phyloP scores from a whole-genome alignment of 192 early-diverging fungal genomes.

The Backusella mclennaniae region DNA sequence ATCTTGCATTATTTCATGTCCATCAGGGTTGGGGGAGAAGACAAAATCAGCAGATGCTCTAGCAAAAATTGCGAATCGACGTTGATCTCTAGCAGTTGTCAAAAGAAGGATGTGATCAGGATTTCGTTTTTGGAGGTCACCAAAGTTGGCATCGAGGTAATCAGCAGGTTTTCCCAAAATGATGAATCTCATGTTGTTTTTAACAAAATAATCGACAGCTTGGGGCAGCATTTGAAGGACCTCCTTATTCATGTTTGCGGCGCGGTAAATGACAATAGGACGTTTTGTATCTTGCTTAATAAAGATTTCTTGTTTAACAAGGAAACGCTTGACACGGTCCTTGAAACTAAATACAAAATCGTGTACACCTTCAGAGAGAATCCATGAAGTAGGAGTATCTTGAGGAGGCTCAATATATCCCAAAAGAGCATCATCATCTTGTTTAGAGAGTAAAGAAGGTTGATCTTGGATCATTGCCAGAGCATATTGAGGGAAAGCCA shows the following conservation, averaged over 20 bases:
- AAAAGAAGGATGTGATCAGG: conserved; percentile 30
- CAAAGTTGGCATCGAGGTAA: not conserved
- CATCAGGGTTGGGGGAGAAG: conserved; percentile 40
- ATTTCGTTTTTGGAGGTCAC: conserved; percentile 11
- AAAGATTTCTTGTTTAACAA: conserved; percentile 41
- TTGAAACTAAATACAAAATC: conserved; percentile 40
- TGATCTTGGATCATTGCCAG: conserved; percentile 12
- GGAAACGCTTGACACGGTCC: conserved; percentile 43
- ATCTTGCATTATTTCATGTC: conserved; percentile 42
- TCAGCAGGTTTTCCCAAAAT: conserved; percentile 9
- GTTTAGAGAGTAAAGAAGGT: not conserved
- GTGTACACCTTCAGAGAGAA: not conserved
- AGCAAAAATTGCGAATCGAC: conserved; percentile 45
- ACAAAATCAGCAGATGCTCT: conserved; percentile 53
- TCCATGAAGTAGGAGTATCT: conserved; percentile 4
- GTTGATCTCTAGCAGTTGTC: conserved; percentile 40
- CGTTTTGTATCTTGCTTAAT: conserved; percentile 38
- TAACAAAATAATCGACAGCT: conserved; percentile 27
- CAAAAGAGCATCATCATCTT: not conserved
- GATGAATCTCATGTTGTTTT: conserved; percentile 42
- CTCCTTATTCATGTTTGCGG: conserved; percentile 50
- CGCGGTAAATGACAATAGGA: conserved; percentile 50
- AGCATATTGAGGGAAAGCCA: conserved; percentile 44
- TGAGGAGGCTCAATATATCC: not conserved
- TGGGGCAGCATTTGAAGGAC: conserved; percentile 17